Conservation (phyloP, 768 basidiomycete species). For the Auriscalpium vulgare region DNA sequence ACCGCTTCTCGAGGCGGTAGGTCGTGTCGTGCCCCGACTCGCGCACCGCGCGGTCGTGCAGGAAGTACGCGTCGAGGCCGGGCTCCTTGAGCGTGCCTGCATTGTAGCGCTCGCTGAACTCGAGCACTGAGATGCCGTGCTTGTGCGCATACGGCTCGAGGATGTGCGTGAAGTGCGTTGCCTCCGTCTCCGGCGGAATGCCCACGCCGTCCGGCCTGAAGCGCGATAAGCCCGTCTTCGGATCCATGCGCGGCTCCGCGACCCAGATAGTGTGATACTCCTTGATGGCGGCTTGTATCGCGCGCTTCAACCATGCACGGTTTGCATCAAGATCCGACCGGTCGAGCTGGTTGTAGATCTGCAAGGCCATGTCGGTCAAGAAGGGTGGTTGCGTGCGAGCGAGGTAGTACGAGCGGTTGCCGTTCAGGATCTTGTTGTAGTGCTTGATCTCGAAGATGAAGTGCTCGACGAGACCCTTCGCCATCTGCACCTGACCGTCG, state of each 20-base stretch:
- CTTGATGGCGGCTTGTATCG: slow-evolving; percentile 96
- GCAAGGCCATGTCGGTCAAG: slow-evolving; percentile 96
- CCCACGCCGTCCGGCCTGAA: slow-evolving; percentile 92
- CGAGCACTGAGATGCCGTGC: slow-evolving; percentile 86
- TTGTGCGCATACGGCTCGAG: slow-evolving; percentile 92
- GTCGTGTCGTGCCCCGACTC: slow-evolving; percentile 96
- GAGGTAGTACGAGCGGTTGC: slow-evolving; percentile 91
- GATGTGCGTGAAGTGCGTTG: slow-evolving; percentile 95
- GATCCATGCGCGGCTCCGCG: slow-evolving; percentile 88
- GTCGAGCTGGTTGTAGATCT: slow-evolving; percentile 95
- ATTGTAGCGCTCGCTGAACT: slow-evolving; percentile 97
- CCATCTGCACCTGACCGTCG: slow-evolving; percentile 89
- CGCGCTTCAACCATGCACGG: slow-evolving; percentile 87
- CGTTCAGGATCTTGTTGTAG: slow-evolving; percentile 95
- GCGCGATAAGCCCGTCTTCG: slow-evolving; percentile 88
- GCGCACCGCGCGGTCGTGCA: slow-evolving; percentile 93
- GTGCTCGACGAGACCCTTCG: slow-evolving; percentile 97
- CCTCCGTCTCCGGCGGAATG: slow-evolving; percentile 98
- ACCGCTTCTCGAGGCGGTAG: slow-evolving; percentile 95
- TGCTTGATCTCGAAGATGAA: slow-evolving; percentile 99
- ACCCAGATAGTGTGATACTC: slow-evolving; percentile 99
- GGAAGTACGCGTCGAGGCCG: slow-evolving; percentile 90
- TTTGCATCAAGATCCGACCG: slow-evolving; percentile 73
- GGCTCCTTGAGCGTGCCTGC: slow-evolving; percentile 78
- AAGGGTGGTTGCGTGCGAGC: slow-evolving; percentile 96